These are phyloP conservation scores for Fraxinus angustifolia DNA, from an alignment of 305 asterid species.

Conservation along the genomic window DNA sequence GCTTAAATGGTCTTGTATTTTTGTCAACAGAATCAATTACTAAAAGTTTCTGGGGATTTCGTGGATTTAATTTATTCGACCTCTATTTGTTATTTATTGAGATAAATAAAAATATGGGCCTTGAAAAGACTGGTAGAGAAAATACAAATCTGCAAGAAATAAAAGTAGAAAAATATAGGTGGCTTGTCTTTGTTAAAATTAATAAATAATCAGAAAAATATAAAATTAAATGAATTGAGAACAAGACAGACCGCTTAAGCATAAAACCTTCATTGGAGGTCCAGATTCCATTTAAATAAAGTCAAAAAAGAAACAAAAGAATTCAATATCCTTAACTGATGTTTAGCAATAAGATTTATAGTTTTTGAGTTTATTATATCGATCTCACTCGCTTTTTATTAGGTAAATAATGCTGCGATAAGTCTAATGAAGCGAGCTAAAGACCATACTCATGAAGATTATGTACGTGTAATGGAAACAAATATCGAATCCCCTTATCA, in stretches of 20 bases:
- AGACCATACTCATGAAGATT: conserved; percentile 43
- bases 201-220: not conserved
- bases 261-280: not conserved
- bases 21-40: not conserved
- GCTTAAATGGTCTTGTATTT: not conserved
- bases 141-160: not conserved
- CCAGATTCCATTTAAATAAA: too few relatives aligned
- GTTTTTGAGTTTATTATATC: not conserved
- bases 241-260: not conserved
- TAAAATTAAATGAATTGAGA: not conserved
- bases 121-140: not conserved
- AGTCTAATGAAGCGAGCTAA: conserved; percentile 38
- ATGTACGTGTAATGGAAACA: conserved; percentile 33
- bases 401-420: conserved; percentile 72
- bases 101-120: not conserved
- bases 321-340: not conserved
- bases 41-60: not conserved
- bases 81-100: not conserved
- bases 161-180: not conserved
- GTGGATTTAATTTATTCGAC: not conserved
- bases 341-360: conserved; percentile 13
- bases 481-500: conserved; percentile 66
- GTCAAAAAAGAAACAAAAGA: too few relatives aligned
- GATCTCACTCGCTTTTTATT: not conserved
- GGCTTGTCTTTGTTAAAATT: not conserved